A percentile compares a stretch with the other conserved stretches of the same genome.
These are phyloP conservation scores for Syzygium syzygioides DNA, from an alignment of 441 rosid genomes.

Conservation along the genomic window DNA sequence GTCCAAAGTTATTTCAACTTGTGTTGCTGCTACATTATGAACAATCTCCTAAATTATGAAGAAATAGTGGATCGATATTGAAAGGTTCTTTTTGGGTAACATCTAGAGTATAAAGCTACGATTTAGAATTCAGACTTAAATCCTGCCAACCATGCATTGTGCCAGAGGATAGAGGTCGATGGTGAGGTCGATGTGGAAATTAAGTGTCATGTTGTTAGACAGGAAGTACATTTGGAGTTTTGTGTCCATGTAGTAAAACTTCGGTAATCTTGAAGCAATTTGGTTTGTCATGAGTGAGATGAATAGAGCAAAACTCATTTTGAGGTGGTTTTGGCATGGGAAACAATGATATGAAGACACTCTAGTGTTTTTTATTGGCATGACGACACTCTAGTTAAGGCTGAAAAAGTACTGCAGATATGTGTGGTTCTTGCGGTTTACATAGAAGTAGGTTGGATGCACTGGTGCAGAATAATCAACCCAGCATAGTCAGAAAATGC, in stretches of 20 bases:
- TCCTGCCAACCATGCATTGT: background rate
- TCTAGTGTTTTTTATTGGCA: background rate
- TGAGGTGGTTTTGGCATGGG: background rate
- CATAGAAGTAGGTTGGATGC: background rate
- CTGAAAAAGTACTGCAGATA: background rate
- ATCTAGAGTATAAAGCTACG: background rate
- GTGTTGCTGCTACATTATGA: background rate
- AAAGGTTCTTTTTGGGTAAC: background rate
- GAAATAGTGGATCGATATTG: background rate
- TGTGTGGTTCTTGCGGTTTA: background rate
- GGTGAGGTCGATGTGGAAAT: background rate
- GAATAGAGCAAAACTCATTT: background rate
- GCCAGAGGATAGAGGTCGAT: background rate
- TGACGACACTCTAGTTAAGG: background rate
- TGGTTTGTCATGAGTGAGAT: background rate
- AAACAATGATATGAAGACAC: background rate
- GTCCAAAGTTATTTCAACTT: background rate
- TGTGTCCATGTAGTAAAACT: background rate
- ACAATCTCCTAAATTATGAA: background rate
- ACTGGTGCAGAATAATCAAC: background rate
- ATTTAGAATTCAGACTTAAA: background rate
- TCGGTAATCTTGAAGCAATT: background rate
- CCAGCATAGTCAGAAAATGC: background rate
- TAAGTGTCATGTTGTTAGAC: background rate
- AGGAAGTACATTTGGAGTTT: background rate